phyloP scores from a whole-genome alignment of 306 rosid species.

The Datisca glomerata region DNA sequence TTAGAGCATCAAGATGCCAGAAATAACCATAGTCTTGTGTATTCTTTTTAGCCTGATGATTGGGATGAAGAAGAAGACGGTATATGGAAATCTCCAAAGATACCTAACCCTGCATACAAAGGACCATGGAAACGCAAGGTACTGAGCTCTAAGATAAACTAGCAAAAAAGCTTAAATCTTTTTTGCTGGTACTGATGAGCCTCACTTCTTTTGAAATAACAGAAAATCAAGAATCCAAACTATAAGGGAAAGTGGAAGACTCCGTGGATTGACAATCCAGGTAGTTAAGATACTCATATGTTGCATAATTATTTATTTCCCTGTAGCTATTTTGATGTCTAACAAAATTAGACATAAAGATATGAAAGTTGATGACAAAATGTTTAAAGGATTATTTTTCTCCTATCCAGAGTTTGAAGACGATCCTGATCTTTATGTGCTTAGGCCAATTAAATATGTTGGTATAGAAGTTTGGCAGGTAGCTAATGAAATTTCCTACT shows the following conservation, averaged over 20 bases:
- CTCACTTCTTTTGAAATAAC: slow-evolving; percentile 18
- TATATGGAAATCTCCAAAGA: slow-evolving; percentile 73
- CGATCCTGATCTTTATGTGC: slow-evolving; percentile 78
- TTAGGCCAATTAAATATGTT: slow-evolving; percentile 80
- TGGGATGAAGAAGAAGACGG: slow-evolving; percentile 96
- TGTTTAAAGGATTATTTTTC: too few relatives aligned
- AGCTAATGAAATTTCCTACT: slow-evolving; percentile 4
- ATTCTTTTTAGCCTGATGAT: slow-evolving; percentile 45
- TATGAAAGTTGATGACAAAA: too few relatives aligned
- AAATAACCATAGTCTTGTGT: background rate
- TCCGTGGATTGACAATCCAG: slow-evolving; percentile 94
- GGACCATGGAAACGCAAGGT: slow-evolving; percentile 98
- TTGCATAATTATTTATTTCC: too few relatives aligned
- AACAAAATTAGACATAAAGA: too few relatives aligned
- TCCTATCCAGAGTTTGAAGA: slow-evolving; percentile 76
- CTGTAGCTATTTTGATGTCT: too few relatives aligned
- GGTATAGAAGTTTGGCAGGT: slow-evolving; percentile 99
- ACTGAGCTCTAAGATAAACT: slow-evolving; percentile 5
- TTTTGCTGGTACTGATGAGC: background rate
- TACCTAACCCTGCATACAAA: slow-evolving; percentile 88
- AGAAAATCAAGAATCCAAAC: slow-evolving; percentile 95
- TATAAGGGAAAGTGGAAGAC: slow-evolving; percentile 94
- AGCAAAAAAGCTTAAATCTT: background rate
- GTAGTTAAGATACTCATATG: too few relatives aligned
- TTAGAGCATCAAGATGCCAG: background rate